These are phyloP conservation scores for Citrullus colocynthis DNA, from an alignment of 306 rosid species.

Conservation along the genomic window DNA sequence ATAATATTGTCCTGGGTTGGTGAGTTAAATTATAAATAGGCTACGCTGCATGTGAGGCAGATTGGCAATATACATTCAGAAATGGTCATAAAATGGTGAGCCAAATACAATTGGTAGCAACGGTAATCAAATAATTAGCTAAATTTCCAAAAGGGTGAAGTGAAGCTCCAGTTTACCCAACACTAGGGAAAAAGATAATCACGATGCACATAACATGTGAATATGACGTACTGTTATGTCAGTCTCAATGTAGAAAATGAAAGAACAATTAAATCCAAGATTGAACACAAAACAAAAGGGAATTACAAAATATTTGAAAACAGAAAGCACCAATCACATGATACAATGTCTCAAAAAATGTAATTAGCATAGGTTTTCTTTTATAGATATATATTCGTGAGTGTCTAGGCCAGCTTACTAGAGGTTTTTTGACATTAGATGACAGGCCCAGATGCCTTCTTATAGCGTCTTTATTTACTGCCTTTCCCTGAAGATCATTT, in stretches of 20 bases:
- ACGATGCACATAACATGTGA: not conserved
- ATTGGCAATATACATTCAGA: not conserved
- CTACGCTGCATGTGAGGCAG: not conserved
- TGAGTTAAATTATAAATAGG: not conserved
- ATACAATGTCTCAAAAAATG: conserved; percentile 13
- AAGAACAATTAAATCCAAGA: not conserved
- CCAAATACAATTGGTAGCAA: not conserved
- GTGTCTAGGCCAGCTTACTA: conserved; percentile 31
- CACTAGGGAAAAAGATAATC: not conserved
- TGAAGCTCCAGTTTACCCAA: not conserved
- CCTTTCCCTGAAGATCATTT: conserved; percentile 72
- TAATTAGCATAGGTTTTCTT: not conserved
- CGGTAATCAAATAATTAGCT: not conserved
- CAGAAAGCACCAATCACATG: not conserved
- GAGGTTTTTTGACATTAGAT: conserved; percentile 54
- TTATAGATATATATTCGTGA: too few relatives aligned
- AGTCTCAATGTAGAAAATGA: not conserved
- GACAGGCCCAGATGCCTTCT: conserved; percentile 68
- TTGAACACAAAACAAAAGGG: not conserved
- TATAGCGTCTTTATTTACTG: conserved; percentile 72
- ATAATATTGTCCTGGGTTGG: not conserved
- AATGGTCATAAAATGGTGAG: not conserved
- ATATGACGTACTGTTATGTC: not conserved
- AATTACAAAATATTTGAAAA: not conserved
- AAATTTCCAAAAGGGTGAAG: not conserved